Evolutionary conservation across 2,329 filamentous ascomycete genomes (phyloP), one percentile per base, ranked within the genome.

Genomic region (Aspergillus felis): DNA sequence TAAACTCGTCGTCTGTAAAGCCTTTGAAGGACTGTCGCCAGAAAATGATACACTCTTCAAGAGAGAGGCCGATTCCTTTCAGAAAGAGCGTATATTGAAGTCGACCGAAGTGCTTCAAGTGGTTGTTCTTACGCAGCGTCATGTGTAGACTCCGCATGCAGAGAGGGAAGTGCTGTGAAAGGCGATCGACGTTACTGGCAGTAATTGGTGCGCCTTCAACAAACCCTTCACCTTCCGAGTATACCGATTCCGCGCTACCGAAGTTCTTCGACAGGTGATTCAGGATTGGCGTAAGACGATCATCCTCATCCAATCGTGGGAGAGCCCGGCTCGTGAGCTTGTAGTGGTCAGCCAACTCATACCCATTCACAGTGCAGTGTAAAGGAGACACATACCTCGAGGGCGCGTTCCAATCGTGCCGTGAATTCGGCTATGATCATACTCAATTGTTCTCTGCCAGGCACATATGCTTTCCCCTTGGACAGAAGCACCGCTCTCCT

Each of bases 11-110:
- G 68, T 97, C 94, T 0, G 90, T 92, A 62, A 95, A 86, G 64
- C 91, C 89, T 71, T 86, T 87, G 83, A 99, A 97, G 28, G 84
- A 81, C 61, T 86, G 84, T 10, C 94, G 87, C 94, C 94, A 99
- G 79, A 99, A 99, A 12, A 91, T 66, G 25, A 99, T 83, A 66
- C 87, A 91, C 74, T 99, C 93, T 69, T 97, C 92, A n/a, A 99
- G 79, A 61, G 85, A 91, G 28, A 99, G 80, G 0, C 94, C 94
- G 58, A 97, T 91, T 46, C 94, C 94, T 76, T 99, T 99, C 57
- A 99, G 82, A 83, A 99, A 99, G 3, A 99, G 84, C 0, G 90
- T 91, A 79, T 97, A 99, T 76, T 99, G 94, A 9, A 97, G 81
- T 62, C 94, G 90, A 14, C 92, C 92, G 68, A 83, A 96, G 75